Base-by-base conservation (phyloP, 2,329 filamentous ascomycete genomes). In the Exophiala phaeomuriformis region DNA sequence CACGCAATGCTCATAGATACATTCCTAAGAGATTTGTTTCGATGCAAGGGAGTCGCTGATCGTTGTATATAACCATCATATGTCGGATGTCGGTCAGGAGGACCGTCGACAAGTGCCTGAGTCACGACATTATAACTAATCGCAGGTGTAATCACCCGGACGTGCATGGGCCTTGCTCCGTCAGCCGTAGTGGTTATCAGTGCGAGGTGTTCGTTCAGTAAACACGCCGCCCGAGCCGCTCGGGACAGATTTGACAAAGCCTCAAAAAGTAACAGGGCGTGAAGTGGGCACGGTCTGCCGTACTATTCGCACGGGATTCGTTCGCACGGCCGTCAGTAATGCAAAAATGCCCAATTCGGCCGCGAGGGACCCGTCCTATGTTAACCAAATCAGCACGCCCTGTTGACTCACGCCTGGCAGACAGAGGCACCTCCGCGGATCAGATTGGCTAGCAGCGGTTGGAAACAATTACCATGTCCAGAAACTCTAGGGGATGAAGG, bases 351-450 rank as follows among this genome's bases (percentile, higher is more conserved):
- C 19, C 19, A 19, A 19, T 19, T 19, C 19, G 19, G 19, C 19
- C 19, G 19, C 19, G 19, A 19, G 19, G 19, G 19, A 19, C 19
- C 19, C 19, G 19, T 19, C 2, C 19, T 19, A 19, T 19, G 19
- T 19, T 19, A 19, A 19, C 29, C 56, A 52, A 58, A 55, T 58
- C 56, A 51, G 27, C 49, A 49, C 19, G 3, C 32, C 7, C 32
- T 29, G 52, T 55, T 53, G 56, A 55, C 55, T 58, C 55, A 58
- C 36, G 55, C 52, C 47, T 10, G 33, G 33, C 33, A 10, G 33
- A 2, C 5, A 1, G 19, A 19, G 19, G 19, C 19, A 19, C 19
- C 19, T 19, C 19, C 19, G 19, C 2, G 47, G 51, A 49, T 12
- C 9, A 42, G 32, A 54, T 54, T 54, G 55, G 49, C 42, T 45